Percentiles rank a stretch among this genome's conserved stretches.
Conservation (phyloP, 139 green algal species). For the Coelastrella sp. region DNA sequence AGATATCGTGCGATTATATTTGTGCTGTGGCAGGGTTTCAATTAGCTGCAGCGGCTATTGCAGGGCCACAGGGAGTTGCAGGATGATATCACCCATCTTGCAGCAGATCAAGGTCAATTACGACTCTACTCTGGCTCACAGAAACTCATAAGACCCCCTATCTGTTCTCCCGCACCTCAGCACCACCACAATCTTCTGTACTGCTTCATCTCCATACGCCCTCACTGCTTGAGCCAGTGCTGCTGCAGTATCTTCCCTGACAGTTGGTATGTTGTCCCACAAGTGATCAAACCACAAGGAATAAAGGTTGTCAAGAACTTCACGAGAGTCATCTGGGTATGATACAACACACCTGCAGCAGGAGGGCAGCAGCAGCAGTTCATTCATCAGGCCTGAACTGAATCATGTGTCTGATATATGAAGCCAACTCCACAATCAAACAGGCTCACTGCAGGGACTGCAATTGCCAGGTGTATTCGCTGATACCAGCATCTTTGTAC, state of each 20-base stretch:
- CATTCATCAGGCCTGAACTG: neutral
- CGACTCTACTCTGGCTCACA: too few species aligned
- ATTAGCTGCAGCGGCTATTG: too few species aligned
- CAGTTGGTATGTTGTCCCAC: conserved; percentile 90
- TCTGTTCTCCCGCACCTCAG: conserved; percentile 32
- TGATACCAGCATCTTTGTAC: too few species aligned
- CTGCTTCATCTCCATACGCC: conserved; percentile 66
- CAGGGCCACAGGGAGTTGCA: too few species aligned
- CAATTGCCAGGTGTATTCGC: too few species aligned
- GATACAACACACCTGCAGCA: conserved; percentile 65
- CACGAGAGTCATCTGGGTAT: conserved; percentile 68
- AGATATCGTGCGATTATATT: too few species aligned
- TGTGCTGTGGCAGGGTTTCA: too few species aligned
- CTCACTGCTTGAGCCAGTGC: conserved; percentile 69
- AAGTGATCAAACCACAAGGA: conserved; percentile 87
- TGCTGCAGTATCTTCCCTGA: conserved; percentile 80
- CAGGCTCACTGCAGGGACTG: too few species aligned
- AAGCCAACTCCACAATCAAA: too few species aligned
- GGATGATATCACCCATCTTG: too few species aligned
- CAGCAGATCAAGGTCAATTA: too few species aligned
- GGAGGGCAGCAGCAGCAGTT: conserved; percentile 6
- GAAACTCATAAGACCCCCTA: too few species aligned
- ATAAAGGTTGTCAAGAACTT: conserved; percentile 73
- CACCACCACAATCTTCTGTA: conserved; percentile 53
- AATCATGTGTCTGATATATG: neutral